Evolutionary conservation across 2,329 filamentous ascomycete species (phyloP).

Genomic region (Beauveria varroae): DNA sequence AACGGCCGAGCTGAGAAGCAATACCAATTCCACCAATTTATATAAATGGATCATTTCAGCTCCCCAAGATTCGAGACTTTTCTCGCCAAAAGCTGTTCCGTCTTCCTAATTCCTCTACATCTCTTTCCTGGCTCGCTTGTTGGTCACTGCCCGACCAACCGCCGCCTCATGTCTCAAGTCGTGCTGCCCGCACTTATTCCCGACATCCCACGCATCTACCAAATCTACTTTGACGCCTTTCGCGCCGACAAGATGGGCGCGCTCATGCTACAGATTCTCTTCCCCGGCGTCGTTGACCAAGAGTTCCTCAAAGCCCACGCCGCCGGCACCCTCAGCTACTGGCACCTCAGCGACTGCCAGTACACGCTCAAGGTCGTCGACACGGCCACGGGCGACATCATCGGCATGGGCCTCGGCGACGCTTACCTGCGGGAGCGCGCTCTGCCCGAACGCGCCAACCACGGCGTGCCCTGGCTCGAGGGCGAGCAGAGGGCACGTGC

Average conservation of each 20-base stretch:
- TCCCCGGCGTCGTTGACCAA: slow-evolving; percentile 27
- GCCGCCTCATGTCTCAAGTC: slow-evolving; percentile 27
- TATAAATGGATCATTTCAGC: neutral
- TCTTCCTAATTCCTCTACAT: neutral
- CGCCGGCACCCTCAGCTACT: slow-evolving; percentile 31
- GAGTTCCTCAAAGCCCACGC: slow-evolving; percentile 37
- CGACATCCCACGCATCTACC: slow-evolving; percentile 38
- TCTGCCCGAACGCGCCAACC: slow-evolving; percentile 34
- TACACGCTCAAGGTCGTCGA: slow-evolving; percentile 43
- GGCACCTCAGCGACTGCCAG: slow-evolving; percentile 31
- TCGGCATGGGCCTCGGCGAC: slow-evolving; percentile 41
- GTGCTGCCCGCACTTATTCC: slow-evolving; percentile 38
- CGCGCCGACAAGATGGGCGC: slow-evolving; percentile 28
- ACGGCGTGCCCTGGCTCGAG: slow-evolving; percentile 38
- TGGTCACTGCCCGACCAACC: neutral
- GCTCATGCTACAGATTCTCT: slow-evolving; percentile 34
- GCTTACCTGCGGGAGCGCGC: slow-evolving; percentile 30
- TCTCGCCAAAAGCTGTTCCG: no score
- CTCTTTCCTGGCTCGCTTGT: neutral
- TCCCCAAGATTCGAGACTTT: no score
- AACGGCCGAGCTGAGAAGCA: neutral
- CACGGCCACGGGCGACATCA: slow-evolving; percentile 31
- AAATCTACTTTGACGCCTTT: slow-evolving; percentile 40
- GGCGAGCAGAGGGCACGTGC: slow-evolving; percentile 36
- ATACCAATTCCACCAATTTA: neutral